phyloP scores from a whole-genome alignment of 2,329 filamentous ascomycete species.

The Sporothrix globosa region DNA sequence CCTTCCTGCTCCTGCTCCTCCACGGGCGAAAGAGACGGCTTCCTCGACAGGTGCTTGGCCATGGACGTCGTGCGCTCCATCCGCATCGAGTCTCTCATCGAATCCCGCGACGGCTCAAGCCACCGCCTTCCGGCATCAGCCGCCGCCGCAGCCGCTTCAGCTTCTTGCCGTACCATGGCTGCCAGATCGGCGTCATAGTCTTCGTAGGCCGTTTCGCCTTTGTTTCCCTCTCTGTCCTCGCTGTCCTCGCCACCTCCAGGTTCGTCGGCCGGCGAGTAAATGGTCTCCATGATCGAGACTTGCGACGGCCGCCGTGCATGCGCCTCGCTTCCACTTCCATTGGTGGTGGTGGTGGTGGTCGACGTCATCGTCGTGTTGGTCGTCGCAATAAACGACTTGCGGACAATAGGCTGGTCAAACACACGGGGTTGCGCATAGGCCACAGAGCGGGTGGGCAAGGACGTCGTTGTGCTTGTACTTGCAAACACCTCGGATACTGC shows the following conservation, averaged over 20 bases:
- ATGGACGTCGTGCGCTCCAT: neutral
- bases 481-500: slow-evolving; percentile 19
- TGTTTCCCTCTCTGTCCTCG: neutral
- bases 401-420: slow-evolving; percentile 19
- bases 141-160: neutral
- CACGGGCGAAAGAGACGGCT: slow-evolving; percentile 8
- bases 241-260: neutral
- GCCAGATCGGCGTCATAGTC: neutral
- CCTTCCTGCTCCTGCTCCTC: slow-evolving; percentile 16
- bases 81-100: neutral
- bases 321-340: neutral
- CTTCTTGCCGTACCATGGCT: slow-evolving; percentile 19
- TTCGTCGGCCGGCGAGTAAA: slow-evolving; percentile 10
- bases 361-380: neutral
- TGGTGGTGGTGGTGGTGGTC: neutral
- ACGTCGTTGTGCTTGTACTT: neutral
- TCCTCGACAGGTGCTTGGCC: neutral
- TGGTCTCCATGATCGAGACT: slow-evolving; percentile 24
- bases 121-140: slow-evolving; percentile 13
- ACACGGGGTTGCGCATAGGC: slow-evolving; percentile 16
- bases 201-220: neutral
- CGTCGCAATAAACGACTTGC: slow-evolving; percentile 27
- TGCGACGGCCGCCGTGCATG: slow-evolving; percentile 15
- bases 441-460: slow-evolving; percentile 15
- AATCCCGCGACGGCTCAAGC: slow-evolving; percentile 17